Conservation (phyloP, 202 grass and related monocot genomes). For the Dendrocalamus latiflorus region DNA sequence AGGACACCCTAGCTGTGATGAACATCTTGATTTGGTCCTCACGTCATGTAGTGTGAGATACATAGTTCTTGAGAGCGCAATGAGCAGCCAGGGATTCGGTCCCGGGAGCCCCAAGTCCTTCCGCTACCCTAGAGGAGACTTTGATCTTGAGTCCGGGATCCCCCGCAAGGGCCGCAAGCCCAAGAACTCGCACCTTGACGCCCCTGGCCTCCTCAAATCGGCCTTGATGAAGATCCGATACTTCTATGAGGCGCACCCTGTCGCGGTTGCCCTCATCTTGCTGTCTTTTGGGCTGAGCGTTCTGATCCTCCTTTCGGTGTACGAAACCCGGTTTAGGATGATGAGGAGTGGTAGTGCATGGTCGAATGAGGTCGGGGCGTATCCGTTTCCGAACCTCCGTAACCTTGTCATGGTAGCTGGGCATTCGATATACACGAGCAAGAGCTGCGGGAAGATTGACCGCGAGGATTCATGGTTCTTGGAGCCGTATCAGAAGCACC, state of each 20-base stretch:
- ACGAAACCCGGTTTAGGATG: constrained; percentile 59
- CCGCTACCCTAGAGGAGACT: constrained; percentile 66
- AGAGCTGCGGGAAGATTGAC: constrained; percentile 53
- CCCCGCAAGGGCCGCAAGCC: constrained; percentile 54
- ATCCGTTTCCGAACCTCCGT: constrained; percentile 53
- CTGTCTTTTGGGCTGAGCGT: constrained; percentile 57
- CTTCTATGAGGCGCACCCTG: constrained; percentile 75
- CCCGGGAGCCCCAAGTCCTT: constrained; percentile 72
- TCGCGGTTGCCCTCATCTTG: constrained; percentile 55
- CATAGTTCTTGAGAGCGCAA: constrained; percentile 39
- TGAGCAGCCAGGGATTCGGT: constrained; percentile 72
- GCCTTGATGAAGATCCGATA: constrained; percentile 31
- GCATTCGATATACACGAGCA: constrained; percentile 78
- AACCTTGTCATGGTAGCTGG: constrained; percentile 94
- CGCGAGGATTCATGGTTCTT: constrained; percentile 86
- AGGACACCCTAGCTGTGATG: too few relatives aligned
- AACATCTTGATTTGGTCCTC: too few relatives aligned
- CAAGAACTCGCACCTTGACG: constrained; percentile 44
- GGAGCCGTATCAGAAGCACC: constrained; percentile 81
- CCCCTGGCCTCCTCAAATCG: constrained; percentile 36
- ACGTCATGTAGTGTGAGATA: too few relatives aligned
- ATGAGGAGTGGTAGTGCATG: constrained; percentile 28
- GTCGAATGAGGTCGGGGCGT: constrained; percentile 23
- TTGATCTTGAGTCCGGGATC: constrained; percentile 73
- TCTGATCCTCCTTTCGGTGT: constrained; percentile 62